phyloP scores from a whole-genome alignment of 306 rosid species.

The Ormosia emarginata region DNA sequence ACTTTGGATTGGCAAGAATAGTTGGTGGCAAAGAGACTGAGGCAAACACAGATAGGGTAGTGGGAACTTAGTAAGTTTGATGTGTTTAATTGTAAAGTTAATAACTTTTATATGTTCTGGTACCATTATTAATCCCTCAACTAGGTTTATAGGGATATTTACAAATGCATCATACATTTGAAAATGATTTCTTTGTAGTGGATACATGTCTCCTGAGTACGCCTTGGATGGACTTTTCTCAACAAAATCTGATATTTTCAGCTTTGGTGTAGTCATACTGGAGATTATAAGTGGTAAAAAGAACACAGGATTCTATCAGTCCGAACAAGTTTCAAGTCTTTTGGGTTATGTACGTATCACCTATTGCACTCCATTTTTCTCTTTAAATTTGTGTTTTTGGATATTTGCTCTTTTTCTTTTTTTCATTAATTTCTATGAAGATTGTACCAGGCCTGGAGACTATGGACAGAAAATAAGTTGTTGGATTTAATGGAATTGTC shows the following conservation, averaged over 20 bases:
- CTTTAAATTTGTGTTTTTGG: neutral
- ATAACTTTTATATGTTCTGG: neutral
- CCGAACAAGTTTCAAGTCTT: constrained; percentile 29
- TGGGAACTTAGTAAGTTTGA: neutral
- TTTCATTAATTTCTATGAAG: neutral
- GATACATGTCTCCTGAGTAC: constrained; percentile 40
- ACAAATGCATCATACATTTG: neutral
- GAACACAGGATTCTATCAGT: constrained; percentile 28
- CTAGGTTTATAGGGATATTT: too few species aligned
- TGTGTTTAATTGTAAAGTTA: neutral
- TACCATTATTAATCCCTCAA: neutral
- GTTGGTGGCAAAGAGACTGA: constrained; percentile 2
- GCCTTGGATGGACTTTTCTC: constrained; percentile 39
- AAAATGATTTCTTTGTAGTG: constrained; percentile 4
- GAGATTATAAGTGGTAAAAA: constrained; percentile 41
- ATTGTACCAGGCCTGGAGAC: constrained; percentile 26
- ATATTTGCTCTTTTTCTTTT: too few species aligned
- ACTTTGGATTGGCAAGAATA: constrained; percentile 6
- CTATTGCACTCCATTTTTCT: neutral
- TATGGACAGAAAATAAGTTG: constrained; percentile 34
- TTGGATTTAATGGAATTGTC: constrained; percentile 24
- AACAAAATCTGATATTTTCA: constrained; percentile 39
- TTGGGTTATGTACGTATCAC: constrained; percentile 27
- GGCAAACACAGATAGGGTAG: neutral
- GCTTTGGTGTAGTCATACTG: constrained; percentile 45